Evolutionary conservation across 179 eudicot genomes (phyloP), one percentile per base, ranked within the genome.

Genomic region (Corrigiola litoralis): DNA sequence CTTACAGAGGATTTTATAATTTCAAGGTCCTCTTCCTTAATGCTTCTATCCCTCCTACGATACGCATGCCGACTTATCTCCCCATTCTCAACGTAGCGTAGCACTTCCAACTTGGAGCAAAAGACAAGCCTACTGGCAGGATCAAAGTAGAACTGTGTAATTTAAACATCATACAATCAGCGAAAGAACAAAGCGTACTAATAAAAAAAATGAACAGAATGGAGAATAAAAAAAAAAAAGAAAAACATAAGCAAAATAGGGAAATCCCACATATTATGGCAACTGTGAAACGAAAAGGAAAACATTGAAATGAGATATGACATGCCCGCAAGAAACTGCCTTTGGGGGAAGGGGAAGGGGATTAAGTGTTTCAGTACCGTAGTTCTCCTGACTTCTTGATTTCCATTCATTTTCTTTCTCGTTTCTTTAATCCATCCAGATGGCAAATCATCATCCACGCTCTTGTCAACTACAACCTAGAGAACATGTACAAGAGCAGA

Each of bases 341-440:
- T 17, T 28, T 13, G 36, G 25, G 40, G 28, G 46, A 37, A 32
- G 34, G 50, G 34, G 34, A 24, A 49, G 17, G 10, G 18, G 50
- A 42, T 16, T 16, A 28, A 59, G 44, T 33, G 47, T 38, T 32
- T 28, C 52, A 45, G 5, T 88, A 90, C 95, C 83, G 86, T 72
- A 65, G 84, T 87, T 62, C 69, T 79, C 77, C 87, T 78, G 36
- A 49, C 63, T 48, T 31, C 53, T 67, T 64, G 44, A 50, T 47
- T 50, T 18, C 70, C 73, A 32, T 2, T 41, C 76, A 58, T 53
- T 58, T 72, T 75, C 53, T 70, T 76, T 64, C 73, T 84, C 66
- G 68, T 76, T 64, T 90, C 97, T 80, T 84, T 88, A 25, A 82
- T 77, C 97, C 97, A 91, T 37, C 96, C 97, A 48, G 85, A 58